Evolutionary conservation across 306 rosid genomes (phyloP).

Genomic region (Prunus davidiana): DNA sequence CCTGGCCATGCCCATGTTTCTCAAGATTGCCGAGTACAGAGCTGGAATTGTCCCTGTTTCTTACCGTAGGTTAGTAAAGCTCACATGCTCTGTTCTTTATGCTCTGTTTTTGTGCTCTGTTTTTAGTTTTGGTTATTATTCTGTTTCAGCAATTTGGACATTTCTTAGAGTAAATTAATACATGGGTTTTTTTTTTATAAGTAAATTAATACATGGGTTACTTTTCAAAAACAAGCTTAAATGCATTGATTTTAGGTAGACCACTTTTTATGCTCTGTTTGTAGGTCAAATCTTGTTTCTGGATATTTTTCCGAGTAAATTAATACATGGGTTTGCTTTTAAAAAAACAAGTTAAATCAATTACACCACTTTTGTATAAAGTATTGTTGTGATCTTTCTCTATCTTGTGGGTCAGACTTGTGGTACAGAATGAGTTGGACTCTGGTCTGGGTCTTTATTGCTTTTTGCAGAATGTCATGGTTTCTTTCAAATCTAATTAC

Average conservation of each 20-base stretch:
- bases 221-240: background rate
- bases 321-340: too few species aligned
- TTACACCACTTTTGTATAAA: background rate
- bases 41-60: conserved; percentile 98
- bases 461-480: background rate
- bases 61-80: conserved; percentile 61
- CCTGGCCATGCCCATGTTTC: conserved; percentile 99
- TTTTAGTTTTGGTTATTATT: background rate
- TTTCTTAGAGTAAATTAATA: background rate
- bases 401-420: background rate
- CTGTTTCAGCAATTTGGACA: too few species aligned
- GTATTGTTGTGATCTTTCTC: background rate
- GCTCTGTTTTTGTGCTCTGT: conserved; percentile 4
- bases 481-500: background rate
- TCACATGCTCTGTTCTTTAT: background rate
- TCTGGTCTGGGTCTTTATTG: conserved; percentile 1
- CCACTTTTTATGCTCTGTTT: too few species aligned
- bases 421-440: conserved; percentile 7
- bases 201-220: background rate
- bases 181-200: background rate
- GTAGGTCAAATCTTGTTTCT: too few species aligned
- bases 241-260: background rate
- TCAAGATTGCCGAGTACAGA: conserved; percentile 90
- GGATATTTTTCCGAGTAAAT: background rate
- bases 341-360: background rate